Evolutionary conservation across 75 land plant genomes (phyloP).

Genomic region (Picea sitchensis): DNA sequence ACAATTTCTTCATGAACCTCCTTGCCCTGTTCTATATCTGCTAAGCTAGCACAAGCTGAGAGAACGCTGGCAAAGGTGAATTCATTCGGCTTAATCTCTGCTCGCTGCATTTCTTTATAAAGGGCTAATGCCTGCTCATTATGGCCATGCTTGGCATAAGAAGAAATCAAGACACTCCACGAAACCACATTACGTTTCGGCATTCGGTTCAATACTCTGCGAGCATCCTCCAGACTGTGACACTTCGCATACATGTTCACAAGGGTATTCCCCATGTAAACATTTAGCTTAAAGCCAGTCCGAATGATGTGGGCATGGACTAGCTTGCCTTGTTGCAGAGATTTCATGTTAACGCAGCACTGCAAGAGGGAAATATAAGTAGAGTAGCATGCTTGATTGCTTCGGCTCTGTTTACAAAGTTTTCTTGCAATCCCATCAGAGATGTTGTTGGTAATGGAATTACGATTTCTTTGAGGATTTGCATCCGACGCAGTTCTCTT

Average conservation of each 20-base stretch:
- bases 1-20: constrained; percentile 27
- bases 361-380: no score
- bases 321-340: no score
- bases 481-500: no score
- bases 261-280: no score
- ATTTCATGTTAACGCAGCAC: no score
- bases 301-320: no score
- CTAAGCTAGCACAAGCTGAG: constrained; percentile 28
- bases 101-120: constrained; percentile 1
- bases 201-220: constrained; percentile 16
- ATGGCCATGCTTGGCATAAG: neutral
- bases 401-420: no score
- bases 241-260: constrained; percentile 45
- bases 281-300: no score
- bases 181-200: constrained; percentile 11
- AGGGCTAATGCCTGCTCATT: neutral
- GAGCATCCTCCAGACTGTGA: constrained; percentile 20
- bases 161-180: constrained; percentile 23
- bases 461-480: no score
- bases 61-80: constrained; percentile 12
- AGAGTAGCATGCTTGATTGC: no score
- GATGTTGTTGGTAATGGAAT: no score
- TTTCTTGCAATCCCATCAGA: no score
- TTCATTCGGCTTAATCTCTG: neutral
- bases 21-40: constrained; percentile 1